A percentile compares a stretch with the other conserved stretches of the same genome.
Conservation (phyloP, 441 rosid genomes). For the Syzygium malaccense region DNA sequence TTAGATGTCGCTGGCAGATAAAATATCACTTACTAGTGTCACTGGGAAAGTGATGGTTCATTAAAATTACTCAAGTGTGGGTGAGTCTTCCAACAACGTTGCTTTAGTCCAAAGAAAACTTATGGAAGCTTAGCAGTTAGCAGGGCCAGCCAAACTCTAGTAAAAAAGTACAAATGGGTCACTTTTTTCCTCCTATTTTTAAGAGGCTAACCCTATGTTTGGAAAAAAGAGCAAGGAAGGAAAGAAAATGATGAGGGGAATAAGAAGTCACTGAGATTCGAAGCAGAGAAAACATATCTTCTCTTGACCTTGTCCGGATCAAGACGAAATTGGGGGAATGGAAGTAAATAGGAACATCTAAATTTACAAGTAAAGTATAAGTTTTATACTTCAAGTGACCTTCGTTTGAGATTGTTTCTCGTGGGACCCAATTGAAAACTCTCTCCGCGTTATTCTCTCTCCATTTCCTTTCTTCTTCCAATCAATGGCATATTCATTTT, state of each 20-base stretch:
- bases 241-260: neutral
- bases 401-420: neutral
- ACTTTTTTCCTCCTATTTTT: neutral
- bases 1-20: neutral
- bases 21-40: neutral
- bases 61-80: neutral
- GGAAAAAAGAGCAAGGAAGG: neutral
- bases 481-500: neutral
- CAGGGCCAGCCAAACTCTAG: neutral
- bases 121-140: neutral
- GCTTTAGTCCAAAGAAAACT: neutral
- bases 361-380: neutral
- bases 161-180: neutral
- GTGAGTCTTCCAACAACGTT: neutral
- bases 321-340: neutral
- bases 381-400: neutral
- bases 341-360: neutral
- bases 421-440: neutral
- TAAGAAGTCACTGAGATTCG: neutral
- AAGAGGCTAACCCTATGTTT: neutral
- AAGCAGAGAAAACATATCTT: neutral
- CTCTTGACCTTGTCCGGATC: neutral
- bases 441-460: neutral
- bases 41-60: neutral
- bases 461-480: neutral